A percentile compares a stretch with the other conserved stretches of the same genome.
phyloP scores from a whole-genome alignment of 305 asterid genomes.

The Plantago lanceolata region DNA sequence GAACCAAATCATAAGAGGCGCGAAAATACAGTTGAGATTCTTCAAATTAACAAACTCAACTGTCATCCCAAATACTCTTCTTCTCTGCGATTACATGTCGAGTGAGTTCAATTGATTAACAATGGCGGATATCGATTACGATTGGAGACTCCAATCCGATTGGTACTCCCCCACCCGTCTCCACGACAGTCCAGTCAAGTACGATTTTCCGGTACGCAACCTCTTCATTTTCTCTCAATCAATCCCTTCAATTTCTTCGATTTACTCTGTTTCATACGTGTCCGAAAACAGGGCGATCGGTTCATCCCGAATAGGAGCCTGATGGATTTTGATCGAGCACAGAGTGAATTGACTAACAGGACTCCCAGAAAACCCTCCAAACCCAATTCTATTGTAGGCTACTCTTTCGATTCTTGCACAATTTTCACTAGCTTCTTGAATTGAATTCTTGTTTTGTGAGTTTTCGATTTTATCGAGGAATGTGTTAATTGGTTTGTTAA shows the following conservation, averaged over 20 bases:
- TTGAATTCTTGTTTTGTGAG: neutral
- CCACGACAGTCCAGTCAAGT: constrained; percentile 50
- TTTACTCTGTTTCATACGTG: constrained; percentile 13
- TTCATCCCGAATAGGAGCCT: constrained; percentile 83
- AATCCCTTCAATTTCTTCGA: constrained; percentile 5
- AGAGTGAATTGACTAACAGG: constrained; percentile 50
- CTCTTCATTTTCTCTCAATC: neutral
- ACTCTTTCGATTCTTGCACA: constrained; percentile 14
- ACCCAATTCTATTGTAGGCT: constrained; percentile 35
- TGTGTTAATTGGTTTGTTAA: neutral
- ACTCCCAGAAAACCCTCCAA: constrained; percentile 14
- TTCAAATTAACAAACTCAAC: too few species aligned
- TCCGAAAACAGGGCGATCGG: constrained; percentile 57
- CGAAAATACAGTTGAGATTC: too few species aligned
- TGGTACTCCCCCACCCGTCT: constrained; percentile 88
- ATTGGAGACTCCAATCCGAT: constrained; percentile 43
- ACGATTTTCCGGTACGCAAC: constrained; percentile 58
- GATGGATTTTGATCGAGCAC: constrained; percentile 86
- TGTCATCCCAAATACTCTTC: too few species aligned
- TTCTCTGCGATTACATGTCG: too few species aligned
- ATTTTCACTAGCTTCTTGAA: too few species aligned
- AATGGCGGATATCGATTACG: constrained; percentile 48
- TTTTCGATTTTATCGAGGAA: constrained; percentile 18
- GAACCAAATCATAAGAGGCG: too few species aligned
- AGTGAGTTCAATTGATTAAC: neutral